Evolutionary conservation across 345 rosid species (phyloP).

Genomic region (Carallia brachiata): DNA sequence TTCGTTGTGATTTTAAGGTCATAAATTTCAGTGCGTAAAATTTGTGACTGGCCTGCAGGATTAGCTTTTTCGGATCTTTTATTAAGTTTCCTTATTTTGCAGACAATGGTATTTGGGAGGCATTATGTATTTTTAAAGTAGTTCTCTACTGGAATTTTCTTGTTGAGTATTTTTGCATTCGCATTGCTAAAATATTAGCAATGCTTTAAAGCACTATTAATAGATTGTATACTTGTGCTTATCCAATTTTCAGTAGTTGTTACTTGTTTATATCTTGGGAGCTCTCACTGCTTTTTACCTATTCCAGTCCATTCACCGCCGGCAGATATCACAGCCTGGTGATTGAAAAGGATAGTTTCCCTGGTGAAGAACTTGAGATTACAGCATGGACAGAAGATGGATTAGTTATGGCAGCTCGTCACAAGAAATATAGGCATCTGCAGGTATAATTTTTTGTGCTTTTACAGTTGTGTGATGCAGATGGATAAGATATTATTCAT

Average conservation of each 20-base stretch:
- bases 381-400: conserved; percentile 98
- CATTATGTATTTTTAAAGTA: neutral
- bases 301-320: conserved; percentile 75
- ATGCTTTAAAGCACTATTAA: neutral
- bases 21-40: no score
- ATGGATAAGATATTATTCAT: neutral
- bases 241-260: neutral
- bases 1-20: no score
- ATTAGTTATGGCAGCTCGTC: conserved; percentile 92
- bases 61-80: no score
- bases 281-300: neutral
- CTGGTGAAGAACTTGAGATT: conserved; percentile 65
- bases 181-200: neutral
- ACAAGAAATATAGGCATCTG: conserved; percentile 66
- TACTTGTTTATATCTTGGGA: neutral
- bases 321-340: conserved; percentile 95
- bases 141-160: neutral
- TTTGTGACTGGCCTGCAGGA: no score
- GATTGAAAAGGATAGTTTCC: conserved; percentile 75
- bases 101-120: neutral
- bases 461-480: neutral
- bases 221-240: neutral
- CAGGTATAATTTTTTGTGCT: conserved; percentile 45
- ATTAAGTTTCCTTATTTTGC: neutral
- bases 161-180: neutral